Percentiles rank a stretch among this genome's conserved stretches.
Conservation (phyloP, 768 basidiomycete species). For the Pholiota molesta region DNA sequence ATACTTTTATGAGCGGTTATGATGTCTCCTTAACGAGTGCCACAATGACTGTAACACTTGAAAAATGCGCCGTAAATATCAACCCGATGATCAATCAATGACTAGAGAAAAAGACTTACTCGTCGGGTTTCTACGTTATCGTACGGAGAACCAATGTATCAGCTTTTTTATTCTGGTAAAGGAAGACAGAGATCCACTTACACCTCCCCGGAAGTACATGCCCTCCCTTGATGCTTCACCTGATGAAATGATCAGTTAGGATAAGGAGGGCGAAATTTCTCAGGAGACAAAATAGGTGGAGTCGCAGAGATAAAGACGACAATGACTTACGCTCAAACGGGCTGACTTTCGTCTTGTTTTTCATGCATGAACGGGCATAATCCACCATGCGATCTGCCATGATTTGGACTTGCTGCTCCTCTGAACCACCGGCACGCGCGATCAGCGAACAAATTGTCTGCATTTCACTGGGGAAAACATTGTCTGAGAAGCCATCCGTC, state of each 20-base stretch:
- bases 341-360: constrained; percentile 60
- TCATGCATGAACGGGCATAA: constrained; percentile 73
- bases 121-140: constrained; percentile 69
- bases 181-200: constrained; percentile 41
- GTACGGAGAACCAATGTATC: constrained; percentile 7
- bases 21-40: constrained; percentile 67
- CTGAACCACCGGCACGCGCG: constrained; percentile 55
- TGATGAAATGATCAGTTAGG: constrained; percentile 28
- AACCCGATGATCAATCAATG: constrained; percentile 16
- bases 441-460: constrained; percentile 70
- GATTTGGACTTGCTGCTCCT: constrained; percentile 63
- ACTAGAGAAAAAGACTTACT: constrained; percentile 50
- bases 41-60: constrained; percentile 72
- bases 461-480: constrained; percentile 73
- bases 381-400: constrained; percentile 77
- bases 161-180: constrained; percentile 7
- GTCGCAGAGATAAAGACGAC: not conserved
- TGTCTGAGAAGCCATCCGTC: constrained; percentile 61
- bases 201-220: constrained; percentile 71
- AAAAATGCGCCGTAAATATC: constrained; percentile 6
- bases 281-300: not conserved
- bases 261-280: not conserved
- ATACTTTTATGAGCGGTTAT: constrained; percentile 28
- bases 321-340: constrained; percentile 70
- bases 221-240: constrained; percentile 69